phyloP scores from a whole-genome alignment of 768 basidiomycete species.

The Calocybe indica region DNA sequence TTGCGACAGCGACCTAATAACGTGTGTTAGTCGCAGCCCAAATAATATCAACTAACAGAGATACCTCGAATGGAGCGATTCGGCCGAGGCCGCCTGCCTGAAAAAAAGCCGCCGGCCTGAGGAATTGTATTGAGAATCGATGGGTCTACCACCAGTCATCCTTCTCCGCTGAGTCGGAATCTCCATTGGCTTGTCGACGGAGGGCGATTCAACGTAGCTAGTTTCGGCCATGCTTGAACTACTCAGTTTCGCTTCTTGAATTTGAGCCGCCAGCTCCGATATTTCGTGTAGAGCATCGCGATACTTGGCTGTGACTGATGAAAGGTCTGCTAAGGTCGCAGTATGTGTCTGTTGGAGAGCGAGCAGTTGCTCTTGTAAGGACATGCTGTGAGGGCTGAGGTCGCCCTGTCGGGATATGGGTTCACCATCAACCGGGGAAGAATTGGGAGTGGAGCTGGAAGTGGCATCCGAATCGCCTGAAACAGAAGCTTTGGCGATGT shows the following conservation, averaged over 20 bases:
- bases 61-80: slow-evolving; percentile 85
- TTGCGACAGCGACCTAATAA: slow-evolving; percentile 78
- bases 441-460: slow-evolving; percentile 16
- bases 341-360: slow-evolving; percentile 79
- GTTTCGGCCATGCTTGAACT: slow-evolving; percentile 33
- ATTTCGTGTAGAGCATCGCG: slow-evolving; percentile 88
- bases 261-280: slow-evolving; percentile 86
- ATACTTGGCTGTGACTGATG: slow-evolving; percentile 76
- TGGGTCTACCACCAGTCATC: slow-evolving; percentile 41
- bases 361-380: slow-evolving; percentile 56
- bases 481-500: slow-evolving; percentile 22
- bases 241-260: slow-evolving; percentile 77
- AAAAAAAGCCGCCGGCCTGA: slow-evolving; percentile 73
- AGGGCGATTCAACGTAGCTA: slow-evolving; percentile 30
- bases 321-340: slow-evolving; percentile 74
- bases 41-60: slow-evolving; percentile 4
- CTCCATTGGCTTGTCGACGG: slow-evolving; percentile 36
- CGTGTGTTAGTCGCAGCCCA: slow-evolving; percentile 8
- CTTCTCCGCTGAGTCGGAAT: slow-evolving; percentile 42
- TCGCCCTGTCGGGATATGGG: slow-evolving; percentile 15
- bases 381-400: slow-evolving; percentile 26
- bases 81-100: slow-evolving; percentile 80
- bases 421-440: slow-evolving; percentile 16
- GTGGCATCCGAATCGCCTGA: slow-evolving; percentile 7
- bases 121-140: slow-evolving; percentile 42